Base-by-base conservation (phyloP, 2,329 filamentous ascomycete species). In the Colletotrichum echinochloae region DNA sequence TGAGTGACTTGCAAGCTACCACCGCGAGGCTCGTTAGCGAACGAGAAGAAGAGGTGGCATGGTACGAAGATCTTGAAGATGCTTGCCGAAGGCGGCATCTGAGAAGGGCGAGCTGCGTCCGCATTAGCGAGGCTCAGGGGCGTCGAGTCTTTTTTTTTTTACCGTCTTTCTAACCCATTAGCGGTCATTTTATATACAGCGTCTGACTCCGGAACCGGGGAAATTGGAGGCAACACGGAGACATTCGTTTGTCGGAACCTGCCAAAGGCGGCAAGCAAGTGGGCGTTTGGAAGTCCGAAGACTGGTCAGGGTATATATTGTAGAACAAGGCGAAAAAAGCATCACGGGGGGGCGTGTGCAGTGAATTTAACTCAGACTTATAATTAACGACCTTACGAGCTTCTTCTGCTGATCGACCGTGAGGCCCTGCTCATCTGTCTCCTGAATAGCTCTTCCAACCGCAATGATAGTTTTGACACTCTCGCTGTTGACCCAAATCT, bases 401-500 rank as follows among this genome's bases (percentile, higher is more conserved):
- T 90, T 92, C 81, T 85, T 90, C 83, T 95, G 93, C 72, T 87
- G 88, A 59, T 92, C 90, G 39, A 90, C 83, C 3, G 83, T 86
- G 73, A 94, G 81, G 2, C 83, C 83, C 64, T 87, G 86, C 76
- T 91, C 87, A 78, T 98, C 95, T n/a, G 91, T 92, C 78, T 93
- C 89, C 76, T 88, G 87, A 57, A 99, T 83, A 52, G 94, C 93
- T 74, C 89, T 89, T 1, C 95, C 95, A 66, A 98, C 92, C 0
- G 90, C 87, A 72, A 97, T 83, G 9, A 94, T 91, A 39, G 90
- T 90, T 81, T 88, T 92, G 46, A 91, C 83, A 72, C 86, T 92
- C 35, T 92, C 92, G 74, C 92, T 94, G 77, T 95, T 91, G 18
- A 98, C 92, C 94, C 96, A 98, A 28, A 98, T 88, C 79, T 90